Evolutionary conservation across 768 basidiomycete species (phyloP).

Genomic region (Rubroboletus pulcherrimus): DNA sequence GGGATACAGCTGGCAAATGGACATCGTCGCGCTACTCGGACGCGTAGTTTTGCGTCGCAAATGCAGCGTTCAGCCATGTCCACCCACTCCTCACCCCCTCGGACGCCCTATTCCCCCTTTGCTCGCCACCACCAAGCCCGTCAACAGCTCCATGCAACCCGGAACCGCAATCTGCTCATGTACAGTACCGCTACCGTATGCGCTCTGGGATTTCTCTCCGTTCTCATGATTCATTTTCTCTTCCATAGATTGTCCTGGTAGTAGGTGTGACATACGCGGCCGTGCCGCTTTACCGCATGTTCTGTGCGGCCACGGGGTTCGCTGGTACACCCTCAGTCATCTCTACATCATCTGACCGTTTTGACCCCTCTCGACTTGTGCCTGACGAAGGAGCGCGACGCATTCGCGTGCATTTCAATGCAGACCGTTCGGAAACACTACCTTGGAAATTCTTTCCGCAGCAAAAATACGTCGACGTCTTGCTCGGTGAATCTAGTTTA

Average conservation of each 20-base stretch:
- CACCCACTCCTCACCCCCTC: slow-evolving; percentile 4
- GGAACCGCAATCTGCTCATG: slow-evolving; percentile 76
- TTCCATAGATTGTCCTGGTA: slow-evolving; percentile 64
- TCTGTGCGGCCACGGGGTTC: slow-evolving; percentile 97
- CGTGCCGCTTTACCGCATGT: slow-evolving; percentile 95
- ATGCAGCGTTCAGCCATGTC: slow-evolving; percentile 8
- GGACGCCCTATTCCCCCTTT: not conserved
- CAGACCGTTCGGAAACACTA: slow-evolving; percentile 81
- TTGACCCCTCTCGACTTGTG: slow-evolving; percentile 80
- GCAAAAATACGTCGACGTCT: slow-evolving; percentile 83
- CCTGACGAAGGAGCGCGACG: slow-evolving; percentile 64
- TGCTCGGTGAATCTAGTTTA: slow-evolving; percentile 93
- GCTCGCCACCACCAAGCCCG: slow-evolving; percentile 31
- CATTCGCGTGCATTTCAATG: slow-evolving; percentile 95
- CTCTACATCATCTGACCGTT: slow-evolving; percentile 55
- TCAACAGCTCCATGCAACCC: slow-evolving; percentile 45
- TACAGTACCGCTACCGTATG: slow-evolving; percentile 81
- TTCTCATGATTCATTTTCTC: slow-evolving; percentile 1
- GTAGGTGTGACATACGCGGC: slow-evolving; percentile 93
- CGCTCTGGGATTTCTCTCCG: slow-evolving; percentile 2
- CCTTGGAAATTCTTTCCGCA: slow-evolving; percentile 94
- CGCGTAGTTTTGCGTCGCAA: not conserved
- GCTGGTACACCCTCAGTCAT: slow-evolving; percentile 91
- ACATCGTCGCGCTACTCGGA: not conserved
- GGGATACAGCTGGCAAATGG: too few relatives aligned